Conservation (phyloP, 345 rosid genomes). For the Ailanthus altissimus region DNA sequence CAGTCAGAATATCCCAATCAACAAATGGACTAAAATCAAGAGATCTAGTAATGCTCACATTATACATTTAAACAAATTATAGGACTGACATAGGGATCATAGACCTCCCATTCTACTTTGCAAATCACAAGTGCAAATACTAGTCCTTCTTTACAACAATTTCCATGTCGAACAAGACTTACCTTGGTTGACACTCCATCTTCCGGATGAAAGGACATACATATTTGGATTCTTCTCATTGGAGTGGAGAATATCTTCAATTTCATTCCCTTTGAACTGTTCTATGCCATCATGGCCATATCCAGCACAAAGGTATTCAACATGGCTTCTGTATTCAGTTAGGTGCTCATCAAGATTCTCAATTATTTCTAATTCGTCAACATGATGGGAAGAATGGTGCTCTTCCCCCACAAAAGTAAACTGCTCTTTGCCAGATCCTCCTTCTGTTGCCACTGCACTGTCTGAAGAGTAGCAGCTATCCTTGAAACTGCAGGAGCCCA, state of each 20-base stretch:
- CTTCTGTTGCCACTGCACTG: not conserved
- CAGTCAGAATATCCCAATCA: conserved; percentile 24
- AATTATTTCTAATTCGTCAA: conserved; percentile 18
- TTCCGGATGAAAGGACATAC: conserved; percentile 67
- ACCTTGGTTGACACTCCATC: conserved; percentile 72
- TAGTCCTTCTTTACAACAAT: not conserved
- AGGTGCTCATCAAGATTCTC: conserved; percentile 36
- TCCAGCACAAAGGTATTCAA: conserved; percentile 31
- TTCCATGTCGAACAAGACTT: conserved; percentile 14
- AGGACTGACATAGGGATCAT: not conserved
- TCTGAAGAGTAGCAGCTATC: conserved; percentile 20
- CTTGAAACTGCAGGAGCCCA: conserved; percentile 23
- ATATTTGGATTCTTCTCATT: conserved; percentile 37
- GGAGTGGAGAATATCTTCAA: conserved; percentile 39
- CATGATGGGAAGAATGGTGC: conserved; percentile 11
- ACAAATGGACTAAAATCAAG: not conserved
- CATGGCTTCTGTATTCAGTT: conserved; percentile 26
- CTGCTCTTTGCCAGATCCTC: conserved; percentile 24
- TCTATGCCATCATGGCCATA: conserved; percentile 38
- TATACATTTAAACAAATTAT: not conserved
- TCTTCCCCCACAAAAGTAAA: conserved; percentile 9
- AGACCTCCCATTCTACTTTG: not conserved
- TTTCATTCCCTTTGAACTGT: conserved; percentile 46
- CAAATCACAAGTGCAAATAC: not conserved
- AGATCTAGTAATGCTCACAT: not conserved